Evolutionary conservation across 768 basidiomycete genomes (phyloP).

Genomic region (Crucibulum laeve): DNA sequence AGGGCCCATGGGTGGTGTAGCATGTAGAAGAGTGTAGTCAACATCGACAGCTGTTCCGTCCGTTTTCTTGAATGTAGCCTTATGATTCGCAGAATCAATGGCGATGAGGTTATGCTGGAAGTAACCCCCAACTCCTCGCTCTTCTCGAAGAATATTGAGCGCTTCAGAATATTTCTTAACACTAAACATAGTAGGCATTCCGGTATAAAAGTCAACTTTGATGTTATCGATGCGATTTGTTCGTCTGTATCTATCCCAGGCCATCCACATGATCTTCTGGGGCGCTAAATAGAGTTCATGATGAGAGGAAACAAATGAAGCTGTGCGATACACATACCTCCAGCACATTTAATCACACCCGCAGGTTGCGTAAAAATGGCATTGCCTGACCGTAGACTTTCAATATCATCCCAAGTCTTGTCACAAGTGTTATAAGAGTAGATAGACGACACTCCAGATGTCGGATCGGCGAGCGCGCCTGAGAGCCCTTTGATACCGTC

Average conservation of each 20-base stretch:
- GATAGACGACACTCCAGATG: conserved; percentile 84
- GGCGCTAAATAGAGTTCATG: conserved; percentile 48
- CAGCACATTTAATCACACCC: conserved; percentile 90
- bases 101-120: conserved; percentile 83
- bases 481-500: conserved; percentile 67
- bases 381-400: conserved; percentile 68
- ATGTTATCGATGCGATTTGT: conserved; percentile 56
- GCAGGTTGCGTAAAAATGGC: conserved; percentile 96
- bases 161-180: conserved; percentile 96
- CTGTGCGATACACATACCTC: conserved; percentile 42
- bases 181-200: conserved; percentile 94
- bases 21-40: conserved; percentile 83
- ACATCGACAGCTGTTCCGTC: conserved; percentile 68
- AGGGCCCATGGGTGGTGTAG: conserved; percentile 90
- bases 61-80: conserved; percentile 79
- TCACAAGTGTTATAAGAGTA: conserved; percentile 90
- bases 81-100: conserved; percentile 64
- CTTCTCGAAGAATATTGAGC: conserved; percentile 67
- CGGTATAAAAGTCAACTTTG: conserved; percentile 78
- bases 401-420: conserved; percentile 83
- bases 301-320: neutral
- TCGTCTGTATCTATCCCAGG: conserved; percentile 74
- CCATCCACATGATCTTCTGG: conserved; percentile 97
- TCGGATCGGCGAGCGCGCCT: conserved; percentile 71
- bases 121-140: conserved; percentile 75